Conservation (phyloP, 2,329 filamentous ascomycete genomes). For the Sporothrix pallida region DNA sequence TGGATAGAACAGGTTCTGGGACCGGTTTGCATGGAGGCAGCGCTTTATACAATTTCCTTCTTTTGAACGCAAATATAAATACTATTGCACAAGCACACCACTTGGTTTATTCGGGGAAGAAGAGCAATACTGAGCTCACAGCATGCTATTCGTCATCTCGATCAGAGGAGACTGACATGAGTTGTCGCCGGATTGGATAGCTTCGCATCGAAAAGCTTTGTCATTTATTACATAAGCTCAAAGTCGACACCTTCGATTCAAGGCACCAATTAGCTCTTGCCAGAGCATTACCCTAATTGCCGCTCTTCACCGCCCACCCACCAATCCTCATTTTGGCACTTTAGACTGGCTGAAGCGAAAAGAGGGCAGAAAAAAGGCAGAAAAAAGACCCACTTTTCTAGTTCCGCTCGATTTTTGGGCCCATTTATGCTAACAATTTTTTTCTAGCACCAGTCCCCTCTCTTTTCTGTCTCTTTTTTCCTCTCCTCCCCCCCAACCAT, state of each 20-base stretch:
- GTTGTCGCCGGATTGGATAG: too few species aligned
- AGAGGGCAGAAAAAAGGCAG: constrained; percentile 3
- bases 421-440: constrained; percentile 32
- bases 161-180: too few species aligned
- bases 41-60: neutral
- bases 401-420: constrained; percentile 12
- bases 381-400: constrained; percentile 11
- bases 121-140: too few species aligned
- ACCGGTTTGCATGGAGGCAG: constrained; percentile 22
- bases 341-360: neutral
- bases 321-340: constrained; percentile 36
- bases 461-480: constrained; percentile 27
- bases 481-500: constrained; percentile 40
- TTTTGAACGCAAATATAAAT: neutral
- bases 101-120: too few species aligned
- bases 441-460: constrained; percentile 32
- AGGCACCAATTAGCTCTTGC: constrained; percentile 20
- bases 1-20: constrained; percentile 21
- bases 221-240: constrained; percentile 4
- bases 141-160: too few species aligned
- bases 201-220: neutral
- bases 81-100: neutral
- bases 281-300: constrained; percentile 53
- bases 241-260: neutral
- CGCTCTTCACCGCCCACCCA: constrained; percentile 50